Percentiles rank a stretch among this genome's conserved stretches.
These are phyloP conservation scores for Suillus americanus DNA, from an alignment of 768 basidiomycete genomes.

Conservation along the genomic window DNA sequence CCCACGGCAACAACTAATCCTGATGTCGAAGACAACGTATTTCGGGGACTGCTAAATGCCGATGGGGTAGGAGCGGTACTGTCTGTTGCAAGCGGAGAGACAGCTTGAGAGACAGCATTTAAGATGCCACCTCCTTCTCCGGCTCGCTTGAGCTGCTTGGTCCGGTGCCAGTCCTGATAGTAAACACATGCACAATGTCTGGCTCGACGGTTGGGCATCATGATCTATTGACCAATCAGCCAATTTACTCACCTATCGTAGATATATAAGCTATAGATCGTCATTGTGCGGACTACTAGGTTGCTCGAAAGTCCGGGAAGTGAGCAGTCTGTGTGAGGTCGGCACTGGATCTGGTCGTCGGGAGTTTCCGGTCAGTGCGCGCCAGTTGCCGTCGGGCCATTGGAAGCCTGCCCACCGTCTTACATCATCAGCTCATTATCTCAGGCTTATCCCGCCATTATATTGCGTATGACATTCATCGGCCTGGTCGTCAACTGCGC, in stretches of 20 bases:
- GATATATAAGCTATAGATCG: slow-evolving; percentile 90
- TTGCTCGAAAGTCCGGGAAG: no score
- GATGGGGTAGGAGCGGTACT: slow-evolving; percentile 35
- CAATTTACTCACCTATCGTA: slow-evolving; percentile 70
- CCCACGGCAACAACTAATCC: slow-evolving; percentile 68
- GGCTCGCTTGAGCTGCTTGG: slow-evolving; percentile 70
- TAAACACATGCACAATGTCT: slow-evolving; percentile 93
- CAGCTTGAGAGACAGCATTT: slow-evolving; percentile 75
- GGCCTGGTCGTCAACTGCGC: no score
- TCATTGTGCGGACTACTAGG: slow-evolving; percentile 49
- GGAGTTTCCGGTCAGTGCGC: no score
- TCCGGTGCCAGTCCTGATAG: slow-evolving; percentile 94
- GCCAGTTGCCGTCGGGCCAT: no score
- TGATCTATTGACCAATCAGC: background rate
- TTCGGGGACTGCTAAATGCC: slow-evolving; percentile 55
- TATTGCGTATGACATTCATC: no score
- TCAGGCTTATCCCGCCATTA: no score
- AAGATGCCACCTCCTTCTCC: slow-evolving; percentile 65
- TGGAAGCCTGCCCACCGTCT: no score
- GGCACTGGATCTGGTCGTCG: no score
- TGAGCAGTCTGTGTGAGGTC: no score
- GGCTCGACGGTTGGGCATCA: slow-evolving; percentile 12
- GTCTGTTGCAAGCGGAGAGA: slow-evolving; percentile 38
- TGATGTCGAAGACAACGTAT: slow-evolving; percentile 61
- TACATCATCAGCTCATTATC: no score